Conservation (phyloP, 352 stramenopile genomes). For the Phytophthora kernoviae region DNA sequence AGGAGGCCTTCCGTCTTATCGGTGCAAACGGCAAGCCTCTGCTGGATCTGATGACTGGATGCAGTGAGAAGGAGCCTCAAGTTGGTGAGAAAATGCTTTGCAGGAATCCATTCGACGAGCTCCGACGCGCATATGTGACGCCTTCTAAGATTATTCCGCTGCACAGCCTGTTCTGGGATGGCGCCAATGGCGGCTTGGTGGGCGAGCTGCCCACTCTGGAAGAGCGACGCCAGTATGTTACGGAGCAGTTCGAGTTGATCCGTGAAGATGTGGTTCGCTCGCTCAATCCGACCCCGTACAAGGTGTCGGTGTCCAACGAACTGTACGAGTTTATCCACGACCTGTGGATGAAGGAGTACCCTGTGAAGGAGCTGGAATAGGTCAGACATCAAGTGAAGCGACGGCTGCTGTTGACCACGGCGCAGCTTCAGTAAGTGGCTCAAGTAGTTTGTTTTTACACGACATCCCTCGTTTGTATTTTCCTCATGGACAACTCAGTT, state of each 20-base stretch:
- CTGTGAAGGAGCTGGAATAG: constrained; percentile 83
- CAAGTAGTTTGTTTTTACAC: constrained; percentile 30
- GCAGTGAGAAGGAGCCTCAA: constrained; percentile 79
- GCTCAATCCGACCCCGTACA: constrained; percentile 96
- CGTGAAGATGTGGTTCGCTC: constrained; percentile 95
- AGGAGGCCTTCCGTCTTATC: constrained; percentile 92
- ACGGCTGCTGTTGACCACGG: constrained; percentile 11
- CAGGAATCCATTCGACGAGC: constrained; percentile 96
- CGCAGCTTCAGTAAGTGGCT: constrained; percentile 28
- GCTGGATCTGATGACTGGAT: constrained; percentile 91
- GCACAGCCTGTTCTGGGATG: constrained; percentile 92
- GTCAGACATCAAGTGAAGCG: neutral
- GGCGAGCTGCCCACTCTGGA: constrained; percentile 71
- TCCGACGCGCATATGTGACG: constrained; percentile 94
- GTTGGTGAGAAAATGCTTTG: constrained; percentile 92
- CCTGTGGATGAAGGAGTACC: constrained; percentile 94
- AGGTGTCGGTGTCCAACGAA: constrained; percentile 90
- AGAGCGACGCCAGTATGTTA: constrained; percentile 86
- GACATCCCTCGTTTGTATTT: neutral
- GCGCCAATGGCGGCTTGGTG: constrained; percentile 74
- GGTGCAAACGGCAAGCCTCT: constrained; percentile 87
- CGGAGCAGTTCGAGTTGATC: constrained; percentile 92
- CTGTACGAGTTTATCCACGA: constrained; percentile 96
- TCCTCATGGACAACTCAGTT: too few relatives aligned
- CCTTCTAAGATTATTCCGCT: constrained; percentile 90